Conservation (phyloP, 1,139 yeast species). For the Candida frijolesensis region DNA sequence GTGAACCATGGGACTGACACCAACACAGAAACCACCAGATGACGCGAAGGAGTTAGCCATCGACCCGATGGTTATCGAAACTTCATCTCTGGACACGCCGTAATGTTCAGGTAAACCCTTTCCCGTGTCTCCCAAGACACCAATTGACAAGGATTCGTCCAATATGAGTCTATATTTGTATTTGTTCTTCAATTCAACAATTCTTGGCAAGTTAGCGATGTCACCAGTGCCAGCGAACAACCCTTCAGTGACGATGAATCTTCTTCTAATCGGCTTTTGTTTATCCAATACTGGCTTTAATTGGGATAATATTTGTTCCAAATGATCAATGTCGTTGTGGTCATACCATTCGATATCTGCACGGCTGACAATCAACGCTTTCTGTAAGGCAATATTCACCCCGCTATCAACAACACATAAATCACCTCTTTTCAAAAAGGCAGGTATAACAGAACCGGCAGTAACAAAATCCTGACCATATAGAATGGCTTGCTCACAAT, state of each 20-base stretch:
- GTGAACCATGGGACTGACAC: conserved; percentile 78
- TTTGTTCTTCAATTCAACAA: conserved; percentile 74
- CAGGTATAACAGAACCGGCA: conserved; percentile 94
- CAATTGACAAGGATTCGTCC: conserved; percentile 87
- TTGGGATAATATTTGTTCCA: conserved; percentile 66
- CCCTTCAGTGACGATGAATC: conserved; percentile 91
- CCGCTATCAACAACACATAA: conserved; percentile 86
- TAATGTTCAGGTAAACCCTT: conserved; percentile 80
- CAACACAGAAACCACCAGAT: conserved; percentile 95
- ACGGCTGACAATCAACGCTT: conserved; percentile 84
- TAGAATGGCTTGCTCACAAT: conserved; percentile 75
- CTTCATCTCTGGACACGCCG: conserved; percentile 62
- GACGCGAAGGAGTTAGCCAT: conserved; percentile 84
- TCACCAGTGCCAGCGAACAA: conserved; percentile 83
- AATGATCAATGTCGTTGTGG: conserved; percentile 85
- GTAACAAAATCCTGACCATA: conserved; percentile 95
- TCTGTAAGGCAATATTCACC: conserved; percentile 76
- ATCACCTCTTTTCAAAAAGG: conserved; percentile 95
- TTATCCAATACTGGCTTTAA: conserved; percentile 64
- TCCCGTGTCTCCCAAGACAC: conserved; percentile 83
- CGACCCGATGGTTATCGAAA: conserved; percentile 87
- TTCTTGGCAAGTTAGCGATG: conserved; percentile 67
- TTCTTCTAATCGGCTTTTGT: conserved; percentile 76
- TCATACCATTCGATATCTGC: conserved; percentile 82
- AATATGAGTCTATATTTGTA: conserved; percentile 83